Evolutionary conservation across 2,329 filamentous ascomycete genomes (phyloP), one percentile per base, ranked within the genome.

Genomic region (Colletotrichum sp.): DNA sequence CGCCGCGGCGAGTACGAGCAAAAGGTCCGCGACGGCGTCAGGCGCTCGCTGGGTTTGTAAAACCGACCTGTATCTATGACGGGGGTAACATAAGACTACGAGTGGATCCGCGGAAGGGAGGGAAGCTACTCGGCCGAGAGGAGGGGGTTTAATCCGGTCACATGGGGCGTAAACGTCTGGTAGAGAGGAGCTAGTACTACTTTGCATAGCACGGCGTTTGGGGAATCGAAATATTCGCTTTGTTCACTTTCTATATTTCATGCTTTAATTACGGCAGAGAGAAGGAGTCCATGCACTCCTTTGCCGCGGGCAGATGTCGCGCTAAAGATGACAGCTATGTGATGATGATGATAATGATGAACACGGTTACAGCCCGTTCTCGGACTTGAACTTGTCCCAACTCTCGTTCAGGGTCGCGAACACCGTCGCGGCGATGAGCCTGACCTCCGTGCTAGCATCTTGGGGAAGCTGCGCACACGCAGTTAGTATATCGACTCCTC

Each of bases 1-100:
- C 89, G 93, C 77, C 91, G 96, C 79, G 82, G 87, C 25, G 95
- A 98, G 83, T 99, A 98, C 86, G 96, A 98, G 87, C 90, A 91
- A 83, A 93, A 93, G 85, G 97, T 99, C 49, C 90, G 94, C 81
- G 93, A 95, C 77, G 94, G 95, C 78, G 96, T 98, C 55, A 90
- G 94, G 82, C 91, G 92, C 82, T 95, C 93, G 83, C 85, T 98
- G 80, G 96, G 96, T 1, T 85, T 98, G 80, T 96, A 8, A 32
- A 15, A 5, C 34, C 34, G 13, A 36, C 13, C 30, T 62, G 22
- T 69, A 3, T 34, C 15, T 6, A 69, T 25, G 16, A 4, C 4
- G 9, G 11, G 44, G 44, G 44, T 3, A 0, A 16, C 11, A 22
- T 0, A 4, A 22, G 44, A 13, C n/a, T 52, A 8, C n/a, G n/a